Percentiles rank a stretch among this genome's conserved stretches.
Evolutionary conservation across 129 eudicot species (phyloP).

Genomic region (Centrapalus pauciflorus): DNA sequence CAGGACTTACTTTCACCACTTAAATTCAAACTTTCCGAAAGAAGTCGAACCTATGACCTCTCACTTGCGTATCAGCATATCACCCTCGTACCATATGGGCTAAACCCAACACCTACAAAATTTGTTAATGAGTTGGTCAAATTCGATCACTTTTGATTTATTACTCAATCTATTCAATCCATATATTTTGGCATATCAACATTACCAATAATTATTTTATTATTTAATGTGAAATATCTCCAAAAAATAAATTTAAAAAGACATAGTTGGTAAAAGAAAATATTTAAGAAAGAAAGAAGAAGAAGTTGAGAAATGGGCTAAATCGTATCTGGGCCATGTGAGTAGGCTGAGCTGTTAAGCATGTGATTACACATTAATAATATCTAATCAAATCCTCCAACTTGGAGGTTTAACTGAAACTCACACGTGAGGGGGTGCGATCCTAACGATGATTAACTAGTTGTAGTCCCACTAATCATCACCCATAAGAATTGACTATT

Average conservation of each 20-base stretch:
- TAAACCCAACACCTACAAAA: too few relatives aligned
- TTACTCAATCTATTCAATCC: too few relatives aligned
- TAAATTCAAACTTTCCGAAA: too few relatives aligned
- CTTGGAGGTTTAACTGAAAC: slow-evolving; percentile 29
- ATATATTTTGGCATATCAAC: too few relatives aligned
- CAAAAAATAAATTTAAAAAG: not conserved
- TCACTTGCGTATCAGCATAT: too few relatives aligned
- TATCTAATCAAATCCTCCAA: slow-evolving; percentile 29
- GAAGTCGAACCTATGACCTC: too few relatives aligned
- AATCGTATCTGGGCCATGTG: slow-evolving; percentile 38
- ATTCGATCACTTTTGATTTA: too few relatives aligned
- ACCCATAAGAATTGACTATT: slow-evolving; percentile 16
- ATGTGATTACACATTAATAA: slow-evolving; percentile 39
- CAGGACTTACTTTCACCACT: too few relatives aligned
- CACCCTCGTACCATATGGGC: too few relatives aligned
- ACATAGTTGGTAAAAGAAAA: not conserved
- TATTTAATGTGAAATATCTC: not conserved
- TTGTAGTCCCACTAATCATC: slow-evolving; percentile 21
- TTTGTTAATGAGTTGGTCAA: too few relatives aligned
- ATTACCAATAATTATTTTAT: too few relatives aligned
- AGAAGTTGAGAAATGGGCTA: slow-evolving; percentile 15
- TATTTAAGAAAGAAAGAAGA: not conserved
- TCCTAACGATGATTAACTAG: slow-evolving; percentile 31
- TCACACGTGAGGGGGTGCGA: slow-evolving; percentile 23
- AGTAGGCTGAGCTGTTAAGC: slow-evolving; percentile 35